Conservation (phyloP, 345 rosid species). For the Bruguiera sexangula region DNA sequence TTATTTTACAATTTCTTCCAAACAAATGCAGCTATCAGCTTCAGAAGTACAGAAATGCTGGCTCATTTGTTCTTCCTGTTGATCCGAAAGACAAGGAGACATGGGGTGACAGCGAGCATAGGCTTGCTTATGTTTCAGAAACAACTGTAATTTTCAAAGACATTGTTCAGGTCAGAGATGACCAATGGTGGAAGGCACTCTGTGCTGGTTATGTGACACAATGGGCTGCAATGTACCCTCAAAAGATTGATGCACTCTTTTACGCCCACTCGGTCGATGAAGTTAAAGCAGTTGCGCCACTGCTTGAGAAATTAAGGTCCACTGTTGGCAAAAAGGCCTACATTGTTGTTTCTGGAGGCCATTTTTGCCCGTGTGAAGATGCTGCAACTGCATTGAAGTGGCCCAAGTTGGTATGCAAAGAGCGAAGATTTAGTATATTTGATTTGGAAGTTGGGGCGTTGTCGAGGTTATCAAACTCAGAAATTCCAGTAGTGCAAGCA, state of each 20-base stretch:
- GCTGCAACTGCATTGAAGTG: constrained; percentile 70
- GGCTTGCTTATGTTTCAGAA: constrained; percentile 92
- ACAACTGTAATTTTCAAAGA: constrained; percentile 97
- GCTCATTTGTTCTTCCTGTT: constrained; percentile 88
- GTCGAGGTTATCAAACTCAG: constrained; percentile 66
- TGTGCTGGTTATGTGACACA: constrained; percentile 84
- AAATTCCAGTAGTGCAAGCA: constrained; percentile 82
- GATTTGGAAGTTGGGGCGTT: constrained; percentile 68
- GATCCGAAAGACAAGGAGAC: constrained; percentile 85
- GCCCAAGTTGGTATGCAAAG: constrained; percentile 75
- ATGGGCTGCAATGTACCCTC: constrained; percentile 97
- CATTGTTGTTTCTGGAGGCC: constrained; percentile 76
- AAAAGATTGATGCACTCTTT: constrained; percentile 85
- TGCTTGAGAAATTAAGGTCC: constrained; percentile 77
- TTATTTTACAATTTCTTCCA: constrained; percentile 3
- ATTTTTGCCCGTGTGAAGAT: constrained; percentile 77
- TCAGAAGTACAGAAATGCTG: constrained; percentile 88
- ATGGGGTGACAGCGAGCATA: constrained; percentile 98
- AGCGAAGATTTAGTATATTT: constrained; percentile 83
- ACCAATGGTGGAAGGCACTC: constrained; percentile 97
- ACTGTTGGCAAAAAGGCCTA: constrained; percentile 91
- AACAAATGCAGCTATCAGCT: constrained; percentile 80
- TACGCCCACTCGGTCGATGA: constrained; percentile 84
- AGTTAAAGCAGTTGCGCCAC: constrained; percentile 64
- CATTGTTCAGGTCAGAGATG: constrained; percentile 83